These are phyloP conservation scores for Aphanocladium album DNA, from an alignment of 2,329 filamentous ascomycete species.

Conservation along the genomic window DNA sequence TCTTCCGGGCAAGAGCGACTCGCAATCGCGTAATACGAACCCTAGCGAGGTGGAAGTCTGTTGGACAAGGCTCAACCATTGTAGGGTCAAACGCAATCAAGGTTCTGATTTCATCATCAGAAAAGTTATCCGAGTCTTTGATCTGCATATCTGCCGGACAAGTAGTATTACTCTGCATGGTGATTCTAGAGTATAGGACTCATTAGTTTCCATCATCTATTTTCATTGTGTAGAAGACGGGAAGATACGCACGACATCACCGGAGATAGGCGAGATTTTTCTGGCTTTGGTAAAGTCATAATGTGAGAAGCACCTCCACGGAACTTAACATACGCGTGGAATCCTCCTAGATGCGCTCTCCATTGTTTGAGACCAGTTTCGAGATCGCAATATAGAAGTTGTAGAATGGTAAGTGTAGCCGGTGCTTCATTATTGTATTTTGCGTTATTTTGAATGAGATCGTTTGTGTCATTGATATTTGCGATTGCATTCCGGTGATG, in stretches of 20 bases:
- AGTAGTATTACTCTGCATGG: background rate
- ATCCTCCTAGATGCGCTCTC: background rate
- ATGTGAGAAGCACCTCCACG: background rate
- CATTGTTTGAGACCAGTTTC: background rate
- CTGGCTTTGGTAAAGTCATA: background rate
- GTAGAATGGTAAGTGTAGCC: background rate
- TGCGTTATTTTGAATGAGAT: background rate
- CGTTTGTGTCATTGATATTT: background rate
- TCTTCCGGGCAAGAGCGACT: background rate
- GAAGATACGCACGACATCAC: background rate
- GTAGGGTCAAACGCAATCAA: background rate
- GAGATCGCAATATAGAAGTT: background rate
- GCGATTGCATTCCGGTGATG: background rate
- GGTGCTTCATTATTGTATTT: background rate
- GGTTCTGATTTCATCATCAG: background rate
- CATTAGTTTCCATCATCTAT: too few species aligned
- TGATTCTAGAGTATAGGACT: background rate
- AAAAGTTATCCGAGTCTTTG: background rate
- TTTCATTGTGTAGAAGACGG: too few species aligned
- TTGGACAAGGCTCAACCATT: background rate
- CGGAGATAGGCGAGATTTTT: background rate
- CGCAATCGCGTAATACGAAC: constrained; percentile 1
- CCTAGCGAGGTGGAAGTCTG: background rate
- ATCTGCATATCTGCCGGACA: background rate
- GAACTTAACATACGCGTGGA: background rate